Conservation (phyloP, 106 monocot genomes). For the Xerophyta viscosa region DNA sequence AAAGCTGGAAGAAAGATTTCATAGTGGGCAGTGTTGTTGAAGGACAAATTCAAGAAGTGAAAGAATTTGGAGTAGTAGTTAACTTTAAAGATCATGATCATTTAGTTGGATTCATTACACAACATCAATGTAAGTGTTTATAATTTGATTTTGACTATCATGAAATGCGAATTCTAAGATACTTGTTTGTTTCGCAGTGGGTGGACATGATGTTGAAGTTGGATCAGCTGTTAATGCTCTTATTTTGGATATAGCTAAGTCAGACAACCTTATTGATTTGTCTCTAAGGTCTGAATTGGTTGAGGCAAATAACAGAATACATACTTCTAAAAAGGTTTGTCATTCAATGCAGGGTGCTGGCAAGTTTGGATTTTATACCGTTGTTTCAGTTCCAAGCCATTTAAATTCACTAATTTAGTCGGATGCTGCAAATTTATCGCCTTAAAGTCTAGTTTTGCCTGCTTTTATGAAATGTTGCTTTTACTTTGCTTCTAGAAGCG, state of each 20-base stretch:
- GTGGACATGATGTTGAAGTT: conserved; percentile 37
- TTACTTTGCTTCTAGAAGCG: conserved; percentile 46
- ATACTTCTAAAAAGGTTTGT: conserved; percentile 28
- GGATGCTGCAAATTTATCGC: too few species aligned
- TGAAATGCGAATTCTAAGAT: not conserved
- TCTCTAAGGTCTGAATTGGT: conserved; percentile 70
- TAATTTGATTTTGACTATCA: not conserved
- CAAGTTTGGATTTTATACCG: too few species aligned
- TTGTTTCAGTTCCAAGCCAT: too few species aligned
- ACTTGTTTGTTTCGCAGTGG: conserved; percentile 39
- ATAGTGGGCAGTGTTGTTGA: conserved; percentile 62
- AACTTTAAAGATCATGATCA: conserved; percentile 58
- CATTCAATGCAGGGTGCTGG: too few species aligned
- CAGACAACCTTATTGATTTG: conserved; percentile 72
- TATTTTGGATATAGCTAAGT: conserved; percentile 52
- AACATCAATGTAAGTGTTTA: conserved; percentile 67
- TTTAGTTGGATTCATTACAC: conserved; percentile 74
- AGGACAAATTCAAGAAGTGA: conserved; percentile 69
- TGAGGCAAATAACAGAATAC: conserved; percentile 10
- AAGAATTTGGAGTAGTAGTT: conserved; percentile 76
- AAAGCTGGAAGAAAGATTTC: conserved; percentile 30
- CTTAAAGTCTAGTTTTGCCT: not conserved
- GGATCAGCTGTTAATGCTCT: conserved; percentile 63
- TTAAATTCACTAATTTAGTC: too few species aligned
- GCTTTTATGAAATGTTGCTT: not conserved